Base-by-base conservation (phyloP, 2,329 filamentous ascomycete genomes). In the Cladosporium sp. region DNA sequence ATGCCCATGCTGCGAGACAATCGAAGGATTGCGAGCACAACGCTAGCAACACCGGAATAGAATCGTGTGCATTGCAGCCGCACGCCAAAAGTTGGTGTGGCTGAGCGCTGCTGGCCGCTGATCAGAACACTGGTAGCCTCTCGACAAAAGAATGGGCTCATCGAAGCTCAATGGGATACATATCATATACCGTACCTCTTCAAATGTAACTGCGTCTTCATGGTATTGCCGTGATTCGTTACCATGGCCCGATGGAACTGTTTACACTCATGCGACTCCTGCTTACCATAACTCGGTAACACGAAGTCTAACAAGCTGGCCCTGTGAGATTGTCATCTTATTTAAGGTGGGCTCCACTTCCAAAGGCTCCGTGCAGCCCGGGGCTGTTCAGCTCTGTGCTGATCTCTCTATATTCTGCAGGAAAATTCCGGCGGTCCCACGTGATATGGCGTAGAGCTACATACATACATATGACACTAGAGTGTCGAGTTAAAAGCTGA, bases 251-350 rank as follows among this genome's bases (percentile, higher is more conserved):
- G 40, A 4, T 10, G 12, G 40, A 46, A 21, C 3, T 44, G 18
- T n/a, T 18, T 5, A 40, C 16, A 40, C 35, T 18, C 35, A 40
- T 18, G 16, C 16, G 35, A 18, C 16, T 18, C 14, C 4, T 40
- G 35, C 12, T 46, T 21, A 21, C n/a, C 40, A 46, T 21, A 46
- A 46, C n/a, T 46, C 40, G n/a, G 40, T 46, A 21, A 23, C n/a
- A 18, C 40, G 23, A 53, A 53, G 28, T 29, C 26, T 2, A 10
- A 53, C 21, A 16, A 16, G 29, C 52, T 33, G 29, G 52, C 29
- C 29, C 52, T 55, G 52, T 55, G 29, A 55, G 28, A 55, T 55
- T 55, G 40, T 23, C 40, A 46, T 46, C 40, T 23, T 46, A 46
- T 46, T 21, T 46, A 46, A 33, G 52, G 49, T n/a, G 12, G 28